Evolutionary conservation across 306 rosid genomes (phyloP).

Genomic region (Urtica urens): DNA sequence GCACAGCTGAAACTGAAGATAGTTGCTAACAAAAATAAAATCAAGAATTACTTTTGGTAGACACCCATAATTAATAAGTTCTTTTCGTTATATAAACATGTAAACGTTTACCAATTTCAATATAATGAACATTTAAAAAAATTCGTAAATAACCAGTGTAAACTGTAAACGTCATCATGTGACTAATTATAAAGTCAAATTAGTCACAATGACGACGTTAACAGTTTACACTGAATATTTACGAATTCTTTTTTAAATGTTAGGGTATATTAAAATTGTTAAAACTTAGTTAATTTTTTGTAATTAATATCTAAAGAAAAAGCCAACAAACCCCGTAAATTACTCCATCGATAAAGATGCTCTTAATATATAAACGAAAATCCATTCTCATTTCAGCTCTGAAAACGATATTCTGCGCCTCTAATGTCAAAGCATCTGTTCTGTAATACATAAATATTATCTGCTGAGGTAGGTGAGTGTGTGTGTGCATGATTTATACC

Average conservation of each 20-base stretch:
- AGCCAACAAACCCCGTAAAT: constrained; percentile 18
- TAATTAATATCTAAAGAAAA: constrained; percentile 11
- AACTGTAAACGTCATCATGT: no score
- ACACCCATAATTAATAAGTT: constrained; percentile 8
- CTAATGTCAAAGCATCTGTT: constrained; percentile 1
- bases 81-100: no score
- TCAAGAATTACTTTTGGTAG: constrained; percentile 14
- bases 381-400: constrained; percentile 6
- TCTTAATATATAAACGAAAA: not conserved
- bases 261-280: no score
- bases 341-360: constrained; percentile 20
- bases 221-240: no score
- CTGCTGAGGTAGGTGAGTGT: not conserved
- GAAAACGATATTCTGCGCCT: constrained; percentile 25
- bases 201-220: no score
- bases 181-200: no score
- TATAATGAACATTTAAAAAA: no score
- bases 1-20: no score
- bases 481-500: constrained; percentile 3
- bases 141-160: no score
- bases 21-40: constrained; percentile 9
- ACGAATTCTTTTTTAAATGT: no score
- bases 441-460: not conserved
- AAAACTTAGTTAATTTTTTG: no score
- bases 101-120: no score